phyloP scores from a whole-genome alignment of 2,329 filamentous ascomycete genomes.

The Microascus cirrosus region DNA sequence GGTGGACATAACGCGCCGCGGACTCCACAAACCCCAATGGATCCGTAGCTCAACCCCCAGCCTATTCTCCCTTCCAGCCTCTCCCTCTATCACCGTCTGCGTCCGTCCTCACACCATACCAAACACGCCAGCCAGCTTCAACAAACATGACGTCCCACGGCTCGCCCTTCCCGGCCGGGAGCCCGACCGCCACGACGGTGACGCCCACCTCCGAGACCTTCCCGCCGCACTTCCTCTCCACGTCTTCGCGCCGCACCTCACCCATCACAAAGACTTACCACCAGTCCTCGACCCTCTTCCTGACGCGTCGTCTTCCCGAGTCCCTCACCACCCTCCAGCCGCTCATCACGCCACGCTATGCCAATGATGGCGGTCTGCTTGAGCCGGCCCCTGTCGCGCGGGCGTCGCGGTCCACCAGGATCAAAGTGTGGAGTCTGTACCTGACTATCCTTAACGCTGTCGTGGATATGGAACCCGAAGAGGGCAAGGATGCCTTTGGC shows the following conservation, averaged over 20 bases:
- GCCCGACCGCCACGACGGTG: slow-evolving; percentile 27
- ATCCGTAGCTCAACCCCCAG: not conserved
- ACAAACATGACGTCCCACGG: slow-evolving; percentile 30
- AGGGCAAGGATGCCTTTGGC: slow-evolving; percentile 83
- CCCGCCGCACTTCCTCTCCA: slow-evolving; percentile 42
- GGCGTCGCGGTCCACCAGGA: slow-evolving; percentile 69
- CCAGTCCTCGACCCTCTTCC: slow-evolving; percentile 84
- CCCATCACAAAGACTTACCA: slow-evolving; percentile 88
- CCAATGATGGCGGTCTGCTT: slow-evolving; percentile 29
- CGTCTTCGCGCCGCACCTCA: slow-evolving; percentile 58
- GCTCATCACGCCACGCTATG: slow-evolving; percentile 54
- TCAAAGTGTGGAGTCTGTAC: slow-evolving; percentile 97
- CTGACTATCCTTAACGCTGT: slow-evolving; percentile 87
- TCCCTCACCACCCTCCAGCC: slow-evolving; percentile 76
- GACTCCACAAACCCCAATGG: slow-evolving; percentile 2
- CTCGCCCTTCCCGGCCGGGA: slow-evolving; percentile 27
- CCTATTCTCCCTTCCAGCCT: not conserved
- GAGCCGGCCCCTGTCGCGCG: slow-evolving; percentile 64
- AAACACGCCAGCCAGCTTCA: not conserved
- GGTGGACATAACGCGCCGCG: not conserved
- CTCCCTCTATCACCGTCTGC: not conserved
- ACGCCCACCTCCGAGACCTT: slow-evolving; percentile 24
- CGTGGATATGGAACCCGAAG: slow-evolving; percentile 76
- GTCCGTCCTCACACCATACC: not conserved
- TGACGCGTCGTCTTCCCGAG: slow-evolving; percentile 87